Conservation (phyloP, 345 rosid species). For the Turnera subulata region DNA sequence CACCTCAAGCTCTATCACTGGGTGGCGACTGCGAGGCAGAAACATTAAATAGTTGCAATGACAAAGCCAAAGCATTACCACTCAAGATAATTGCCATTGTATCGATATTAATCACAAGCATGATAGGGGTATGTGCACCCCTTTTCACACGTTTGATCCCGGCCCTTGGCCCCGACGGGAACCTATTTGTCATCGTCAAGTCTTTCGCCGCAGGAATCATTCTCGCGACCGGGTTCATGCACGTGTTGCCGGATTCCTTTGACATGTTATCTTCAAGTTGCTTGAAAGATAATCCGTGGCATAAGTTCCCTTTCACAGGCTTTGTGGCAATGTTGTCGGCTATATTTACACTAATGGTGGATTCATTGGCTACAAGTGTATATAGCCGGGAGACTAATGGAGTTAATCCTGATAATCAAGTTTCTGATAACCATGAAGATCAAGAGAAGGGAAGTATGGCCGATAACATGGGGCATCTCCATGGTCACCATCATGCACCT, state of each 20-base stretch:
- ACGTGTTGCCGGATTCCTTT: conserved; percentile 81
- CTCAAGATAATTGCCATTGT: conserved; percentile 54
- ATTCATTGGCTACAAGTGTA: conserved; percentile 56
- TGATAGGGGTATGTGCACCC: conserved; percentile 61
- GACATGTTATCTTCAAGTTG: conserved; percentile 60
- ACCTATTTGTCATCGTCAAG: conserved; percentile 51
- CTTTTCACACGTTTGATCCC: conserved; percentile 49
- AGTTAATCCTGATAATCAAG: conserved; percentile 11
- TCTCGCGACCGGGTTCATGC: conserved; percentile 83
- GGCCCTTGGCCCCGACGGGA: conserved; percentile 52
- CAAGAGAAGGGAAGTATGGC: conserved; percentile 21
- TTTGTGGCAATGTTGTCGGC: conserved; percentile 82
- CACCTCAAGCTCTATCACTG: conserved; percentile 5
- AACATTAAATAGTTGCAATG: conserved; percentile 25
- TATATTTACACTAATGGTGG: conserved; percentile 53
- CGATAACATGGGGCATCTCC: conserved; percentile 21
- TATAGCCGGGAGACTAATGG: conserved; percentile 28
- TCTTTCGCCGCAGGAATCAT: conserved; percentile 76
- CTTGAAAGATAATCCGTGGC: conserved; percentile 68
- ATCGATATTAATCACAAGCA: conserved; percentile 49
- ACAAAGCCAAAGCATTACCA: conserved; percentile 46
- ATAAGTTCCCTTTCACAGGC: conserved; percentile 71
- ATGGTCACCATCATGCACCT: conserved; percentile 18
- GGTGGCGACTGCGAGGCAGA: too few species aligned
- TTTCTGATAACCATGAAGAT: background rate